Evolutionary conservation across 2,329 filamentous ascomycete species (phyloP).

Genomic region (Botrytis pseudocinerea): DNA sequence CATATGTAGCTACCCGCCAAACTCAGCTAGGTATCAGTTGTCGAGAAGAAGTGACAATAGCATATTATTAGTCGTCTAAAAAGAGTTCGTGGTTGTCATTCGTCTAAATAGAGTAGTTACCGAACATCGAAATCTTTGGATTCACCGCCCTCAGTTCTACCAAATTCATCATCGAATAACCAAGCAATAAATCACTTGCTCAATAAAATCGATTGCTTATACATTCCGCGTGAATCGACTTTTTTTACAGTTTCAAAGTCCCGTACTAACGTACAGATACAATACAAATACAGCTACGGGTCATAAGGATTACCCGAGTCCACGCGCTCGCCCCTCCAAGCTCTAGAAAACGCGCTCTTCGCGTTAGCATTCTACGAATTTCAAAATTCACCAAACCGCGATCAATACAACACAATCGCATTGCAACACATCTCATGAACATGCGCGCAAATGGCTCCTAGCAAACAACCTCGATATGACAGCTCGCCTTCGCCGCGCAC

Average conservation of each 20-base stretch:
- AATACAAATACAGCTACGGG: neutral
- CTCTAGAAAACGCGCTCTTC: conserved; percentile 10
- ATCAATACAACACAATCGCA: conserved; percentile 5
- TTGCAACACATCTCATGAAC: neutral
- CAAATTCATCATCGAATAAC: neutral
- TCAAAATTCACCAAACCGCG: neutral
- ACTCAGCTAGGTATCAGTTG: neutral
- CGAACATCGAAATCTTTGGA: neutral
- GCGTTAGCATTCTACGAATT: conserved; percentile 17
- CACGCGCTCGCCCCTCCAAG: conserved; percentile 15
- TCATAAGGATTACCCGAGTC: neutral
- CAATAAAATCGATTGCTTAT: neutral
- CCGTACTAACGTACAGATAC: neutral
- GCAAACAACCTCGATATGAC: conserved; percentile 20
- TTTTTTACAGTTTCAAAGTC: neutral
- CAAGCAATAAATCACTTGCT: neutral
- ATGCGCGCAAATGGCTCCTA: conserved; percentile 23
- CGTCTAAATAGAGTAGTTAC: neutral
- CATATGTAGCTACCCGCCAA: neutral
- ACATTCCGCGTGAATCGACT: neutral
- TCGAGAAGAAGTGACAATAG: neutral
- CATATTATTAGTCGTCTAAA: neutral
- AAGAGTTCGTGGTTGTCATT: neutral
- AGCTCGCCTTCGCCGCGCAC: conserved; percentile 23
- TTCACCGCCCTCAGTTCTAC: conserved; percentile 8